Evolutionary conservation across 2,329 filamentous ascomycete species (phyloP).

Genomic region (Verticillium klebahnii): DNA sequence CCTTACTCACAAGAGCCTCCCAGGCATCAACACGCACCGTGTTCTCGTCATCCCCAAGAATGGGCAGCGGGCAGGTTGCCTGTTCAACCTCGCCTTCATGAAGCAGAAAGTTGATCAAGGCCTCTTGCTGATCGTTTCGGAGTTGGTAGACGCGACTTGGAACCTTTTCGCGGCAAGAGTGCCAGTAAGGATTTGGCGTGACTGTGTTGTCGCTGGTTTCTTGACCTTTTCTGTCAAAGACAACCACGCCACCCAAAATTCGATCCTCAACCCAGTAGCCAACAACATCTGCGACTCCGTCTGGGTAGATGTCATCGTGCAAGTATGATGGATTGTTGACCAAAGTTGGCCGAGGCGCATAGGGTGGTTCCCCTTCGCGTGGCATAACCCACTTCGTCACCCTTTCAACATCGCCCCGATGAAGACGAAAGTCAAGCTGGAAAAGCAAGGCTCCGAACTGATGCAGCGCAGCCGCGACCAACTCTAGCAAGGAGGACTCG

Average conservation of each 20-base stretch:
- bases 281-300: conserved; percentile 15
- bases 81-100: neutral
- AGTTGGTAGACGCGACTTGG: neutral
- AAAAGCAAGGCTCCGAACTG: neutral
- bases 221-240: conserved; percentile 14
- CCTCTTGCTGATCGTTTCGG: neutral
- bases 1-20: neutral
- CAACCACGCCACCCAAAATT: conserved; percentile 17
- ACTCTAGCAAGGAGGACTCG: neutral
- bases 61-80: neutral
- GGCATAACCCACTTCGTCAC: neutral
- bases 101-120: neutral
- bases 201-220: neutral
- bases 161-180: neutral
- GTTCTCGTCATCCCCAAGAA: neutral
- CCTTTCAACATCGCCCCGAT: neutral
- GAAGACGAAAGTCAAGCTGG: neutral
- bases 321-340: conserved; percentile 13
- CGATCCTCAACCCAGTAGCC: conserved; percentile 20
- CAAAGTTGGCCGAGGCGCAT: conserved; percentile 4
- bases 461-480: neutral
- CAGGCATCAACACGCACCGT: neutral
- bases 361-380: neutral
- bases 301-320: conserved; percentile 15
- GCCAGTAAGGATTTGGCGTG: too few relatives aligned